Conservation (phyloP, 305 asterid genomes). For the Fraxinus sp. region DNA sequence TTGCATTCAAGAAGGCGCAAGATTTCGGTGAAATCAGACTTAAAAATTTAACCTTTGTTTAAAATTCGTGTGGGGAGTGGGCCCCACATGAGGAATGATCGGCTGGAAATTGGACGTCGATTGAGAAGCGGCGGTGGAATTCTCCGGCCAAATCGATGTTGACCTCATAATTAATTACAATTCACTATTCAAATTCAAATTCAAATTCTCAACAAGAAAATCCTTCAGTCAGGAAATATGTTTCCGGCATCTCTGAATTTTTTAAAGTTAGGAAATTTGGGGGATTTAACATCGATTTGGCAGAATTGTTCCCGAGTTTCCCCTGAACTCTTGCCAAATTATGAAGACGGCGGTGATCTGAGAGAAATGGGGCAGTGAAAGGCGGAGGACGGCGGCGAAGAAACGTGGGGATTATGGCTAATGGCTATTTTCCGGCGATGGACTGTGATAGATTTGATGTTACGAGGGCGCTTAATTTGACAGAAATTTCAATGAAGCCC, state of each 20-base stretch:
- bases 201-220: neutral
- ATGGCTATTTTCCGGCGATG: neutral
- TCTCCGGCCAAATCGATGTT: constrained; percentile 47
- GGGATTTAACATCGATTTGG: neutral
- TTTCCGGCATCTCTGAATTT: neutral
- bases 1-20: constrained; percentile 16
- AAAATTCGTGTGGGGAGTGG: constrained; percentile 29
- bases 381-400: constrained; percentile 12
- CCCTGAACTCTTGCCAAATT: constrained; percentile 25
- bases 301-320: constrained; percentile 21
- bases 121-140: constrained; percentile 37
- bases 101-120: constrained; percentile 36
- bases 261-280: neutral
- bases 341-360: constrained; percentile 30
- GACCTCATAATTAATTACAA: constrained; percentile 46
- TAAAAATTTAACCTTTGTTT: constrained; percentile 39
- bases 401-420: neutral
- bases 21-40: constrained; percentile 32
- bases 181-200: constrained; percentile 27
- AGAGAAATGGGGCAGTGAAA: constrained; percentile 13
- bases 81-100: constrained; percentile 24
- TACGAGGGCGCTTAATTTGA: constrained; percentile 12
- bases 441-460: constrained; percentile 30
- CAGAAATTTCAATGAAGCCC: constrained; percentile 22
- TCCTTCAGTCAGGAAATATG: neutral